Percentiles rank a stretch among this genome's conserved stretches.
These are phyloP conservation scores for Curvularia hawaiiensis DNA, from an alignment of 2,329 filamentous ascomycete species.

Conservation along the genomic window DNA sequence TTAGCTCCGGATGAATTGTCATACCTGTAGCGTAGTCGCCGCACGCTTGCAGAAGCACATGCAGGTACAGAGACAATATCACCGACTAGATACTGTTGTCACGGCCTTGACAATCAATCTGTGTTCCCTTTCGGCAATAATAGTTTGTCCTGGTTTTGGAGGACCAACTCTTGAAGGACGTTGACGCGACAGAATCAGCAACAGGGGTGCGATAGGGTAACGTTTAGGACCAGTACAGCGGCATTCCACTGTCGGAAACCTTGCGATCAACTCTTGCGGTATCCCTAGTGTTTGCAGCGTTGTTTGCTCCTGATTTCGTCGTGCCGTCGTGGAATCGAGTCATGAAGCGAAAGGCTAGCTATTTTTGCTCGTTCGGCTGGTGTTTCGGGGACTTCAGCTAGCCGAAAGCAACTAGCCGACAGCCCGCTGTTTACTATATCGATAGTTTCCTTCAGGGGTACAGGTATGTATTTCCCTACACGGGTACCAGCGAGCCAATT, in stretches of 20 bases:
- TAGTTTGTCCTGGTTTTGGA: neutral
- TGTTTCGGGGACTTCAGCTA: conserved; percentile 12
- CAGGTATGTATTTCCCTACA: conserved; percentile 2
- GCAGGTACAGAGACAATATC: conserved; percentile 6
- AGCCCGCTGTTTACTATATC: conserved; percentile 20
- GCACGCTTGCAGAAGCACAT: conserved; percentile 8
- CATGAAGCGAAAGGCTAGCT: conserved; percentile 17
- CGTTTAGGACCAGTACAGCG: neutral
- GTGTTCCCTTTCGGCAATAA: too few species aligned
- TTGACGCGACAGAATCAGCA: too few species aligned
- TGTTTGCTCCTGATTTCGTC: conserved; percentile 2
- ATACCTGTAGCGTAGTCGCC: conserved; percentile 11
- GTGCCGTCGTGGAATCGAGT: conserved; percentile 1
- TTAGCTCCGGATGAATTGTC: conserved; percentile 13
- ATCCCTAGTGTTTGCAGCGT: neutral
- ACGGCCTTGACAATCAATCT: neutral
- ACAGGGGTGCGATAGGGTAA: neutral
- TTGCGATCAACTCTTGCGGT: neutral
- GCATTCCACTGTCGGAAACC: neutral
- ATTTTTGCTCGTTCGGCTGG: conserved; percentile 16
- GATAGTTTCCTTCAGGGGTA: conserved; percentile 15
- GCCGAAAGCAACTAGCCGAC: conserved; percentile 2
- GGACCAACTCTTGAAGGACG: neutral
- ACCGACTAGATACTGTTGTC: conserved; percentile 2
- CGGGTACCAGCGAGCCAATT: conserved; percentile 1